These are phyloP conservation scores for Aspergillus fumigatiaffinis DNA, from an alignment of 2,329 filamentous ascomycete genomes.

Conservation along the genomic window DNA sequence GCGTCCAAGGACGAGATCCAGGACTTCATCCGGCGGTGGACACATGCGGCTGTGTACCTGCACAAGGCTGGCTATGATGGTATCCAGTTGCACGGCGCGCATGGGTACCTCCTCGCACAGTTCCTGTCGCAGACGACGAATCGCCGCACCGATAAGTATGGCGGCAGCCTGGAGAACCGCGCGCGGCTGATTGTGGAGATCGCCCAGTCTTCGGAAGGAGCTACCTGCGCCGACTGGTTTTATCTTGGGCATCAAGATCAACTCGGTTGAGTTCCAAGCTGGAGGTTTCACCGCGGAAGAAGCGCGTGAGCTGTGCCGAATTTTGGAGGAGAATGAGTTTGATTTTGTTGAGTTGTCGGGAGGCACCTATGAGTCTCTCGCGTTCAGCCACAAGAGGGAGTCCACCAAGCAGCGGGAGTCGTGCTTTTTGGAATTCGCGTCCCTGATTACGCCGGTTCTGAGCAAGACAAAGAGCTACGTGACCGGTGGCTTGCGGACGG, in stretches of 20 bases:
- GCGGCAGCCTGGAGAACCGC: constrained; percentile 63
- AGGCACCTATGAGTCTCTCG: constrained; percentile 56
- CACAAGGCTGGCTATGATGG: constrained; percentile 60
- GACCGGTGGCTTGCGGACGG: constrained; percentile 56
- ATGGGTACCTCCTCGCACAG: constrained; percentile 57
- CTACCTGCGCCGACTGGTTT: constrained; percentile 30
- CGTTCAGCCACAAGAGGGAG: constrained; percentile 51
- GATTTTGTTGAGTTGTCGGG: constrained; percentile 57
- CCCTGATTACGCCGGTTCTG: constrained; percentile 47
- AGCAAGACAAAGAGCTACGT: constrained; percentile 55
- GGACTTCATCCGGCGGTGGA: constrained; percentile 57
- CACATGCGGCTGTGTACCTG: constrained; percentile 58
- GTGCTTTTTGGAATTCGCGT: constrained; percentile 60
- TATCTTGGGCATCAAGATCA: constrained; percentile 55
- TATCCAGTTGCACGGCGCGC: constrained; percentile 49
- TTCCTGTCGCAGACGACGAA: constrained; percentile 54
- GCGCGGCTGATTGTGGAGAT: constrained; percentile 58
- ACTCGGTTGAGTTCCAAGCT: constrained; percentile 56
- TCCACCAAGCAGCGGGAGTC: constrained; percentile 54
- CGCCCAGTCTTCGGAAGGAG: constrained; percentile 32
- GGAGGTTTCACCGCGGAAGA: constrained; percentile 46
- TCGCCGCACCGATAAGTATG: constrained; percentile 60
- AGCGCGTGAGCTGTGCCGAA: constrained; percentile 40
- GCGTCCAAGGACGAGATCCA: constrained; percentile 39
- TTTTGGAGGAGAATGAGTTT: constrained; percentile 31